phyloP scores from a whole-genome alignment of 2,329 filamentous ascomycete genomes.

The Calonectria hawksworthii region DNA sequence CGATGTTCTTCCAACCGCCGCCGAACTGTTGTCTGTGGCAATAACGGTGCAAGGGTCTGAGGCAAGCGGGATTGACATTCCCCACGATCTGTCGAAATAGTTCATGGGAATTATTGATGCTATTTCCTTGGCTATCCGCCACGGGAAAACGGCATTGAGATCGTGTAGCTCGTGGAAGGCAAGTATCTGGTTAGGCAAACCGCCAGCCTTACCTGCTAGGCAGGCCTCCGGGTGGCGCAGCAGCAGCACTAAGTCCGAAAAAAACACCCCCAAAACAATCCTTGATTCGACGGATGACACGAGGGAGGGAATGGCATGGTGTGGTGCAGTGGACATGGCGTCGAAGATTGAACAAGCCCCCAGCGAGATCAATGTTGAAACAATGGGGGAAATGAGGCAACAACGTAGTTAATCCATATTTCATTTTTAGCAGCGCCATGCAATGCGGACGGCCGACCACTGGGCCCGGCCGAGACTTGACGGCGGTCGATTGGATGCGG shows the following conservation, averaged over 20 bases:
- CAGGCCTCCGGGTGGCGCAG: conserved; percentile 24
- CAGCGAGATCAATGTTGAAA: neutral
- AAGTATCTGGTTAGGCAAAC: conserved; percentile 16
- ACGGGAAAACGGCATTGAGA: neutral
- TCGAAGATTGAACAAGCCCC: neutral
- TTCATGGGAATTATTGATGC: neutral
- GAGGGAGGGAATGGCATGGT: neutral
- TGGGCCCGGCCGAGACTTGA: neutral
- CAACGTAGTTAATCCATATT: neutral
- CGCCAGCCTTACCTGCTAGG: neutral
- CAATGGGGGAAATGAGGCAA: neutral
- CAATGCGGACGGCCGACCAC: neutral
- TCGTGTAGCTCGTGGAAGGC: neutral
- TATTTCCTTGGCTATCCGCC: neutral
- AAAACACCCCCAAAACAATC: neutral
- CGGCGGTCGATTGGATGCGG: neutral
- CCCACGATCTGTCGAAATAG: neutral
- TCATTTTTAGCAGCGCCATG: neutral
- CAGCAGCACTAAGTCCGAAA: neutral
- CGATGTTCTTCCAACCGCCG: neutral
- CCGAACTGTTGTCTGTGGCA: neutral
- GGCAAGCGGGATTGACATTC: neutral
- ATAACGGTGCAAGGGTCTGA: neutral
- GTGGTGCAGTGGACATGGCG: neutral
- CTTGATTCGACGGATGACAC: neutral